phyloP scores from a whole-genome alignment of 1,284 basidiomycete species.

The Porogramme epimiltina region DNA sequence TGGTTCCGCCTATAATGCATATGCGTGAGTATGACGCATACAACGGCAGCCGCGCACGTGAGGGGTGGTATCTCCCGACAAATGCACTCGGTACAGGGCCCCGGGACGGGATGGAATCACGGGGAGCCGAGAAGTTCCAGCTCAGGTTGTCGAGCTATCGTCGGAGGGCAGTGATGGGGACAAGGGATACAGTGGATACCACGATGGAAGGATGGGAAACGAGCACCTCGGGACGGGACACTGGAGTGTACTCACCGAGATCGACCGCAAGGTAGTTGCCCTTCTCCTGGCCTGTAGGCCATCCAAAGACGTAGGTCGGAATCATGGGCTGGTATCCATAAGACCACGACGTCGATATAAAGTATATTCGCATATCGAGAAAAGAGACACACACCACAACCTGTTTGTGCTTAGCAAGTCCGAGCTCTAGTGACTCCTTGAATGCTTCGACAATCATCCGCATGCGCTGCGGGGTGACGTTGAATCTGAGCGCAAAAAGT shows the following conservation, averaged over 20 bases:
- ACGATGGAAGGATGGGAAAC: too few relatives aligned
- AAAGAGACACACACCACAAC: conserved; percentile 76
- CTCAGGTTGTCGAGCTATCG: too few relatives aligned
- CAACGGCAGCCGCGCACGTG: too few relatives aligned
- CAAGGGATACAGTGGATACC: too few relatives aligned
- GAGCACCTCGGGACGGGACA: too few relatives aligned
- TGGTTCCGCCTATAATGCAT: conserved; percentile 79
- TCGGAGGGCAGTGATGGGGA: too few relatives aligned
- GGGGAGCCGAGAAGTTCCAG: too few relatives aligned
- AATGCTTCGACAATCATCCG: conserved; percentile 97
- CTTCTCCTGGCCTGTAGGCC: conserved; percentile 88
- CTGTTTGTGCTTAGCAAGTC: conserved; percentile 83
- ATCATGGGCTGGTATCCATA: conserved; percentile 78
- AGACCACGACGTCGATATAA: conserved; percentile 7
- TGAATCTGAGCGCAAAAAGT: conserved; percentile 53
- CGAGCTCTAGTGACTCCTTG: conserved; percentile 88
- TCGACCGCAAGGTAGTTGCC: conserved; percentile 95
- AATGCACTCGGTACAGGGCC: too few relatives aligned
- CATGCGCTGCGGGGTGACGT: conserved; percentile 91
- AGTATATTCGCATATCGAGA: not conserved
- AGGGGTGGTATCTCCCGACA: too few relatives aligned
- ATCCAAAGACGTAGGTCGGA: conserved; percentile 96
- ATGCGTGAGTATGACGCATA: not conserved
- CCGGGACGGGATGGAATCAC: too few relatives aligned
- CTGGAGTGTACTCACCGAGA: conserved; percentile 67